A percentile compares a stretch with the other conserved stretches of the same genome.
Conservation (phyloP, 768 basidiomycete genomes). For the Xerocomus potaroensis region DNA sequence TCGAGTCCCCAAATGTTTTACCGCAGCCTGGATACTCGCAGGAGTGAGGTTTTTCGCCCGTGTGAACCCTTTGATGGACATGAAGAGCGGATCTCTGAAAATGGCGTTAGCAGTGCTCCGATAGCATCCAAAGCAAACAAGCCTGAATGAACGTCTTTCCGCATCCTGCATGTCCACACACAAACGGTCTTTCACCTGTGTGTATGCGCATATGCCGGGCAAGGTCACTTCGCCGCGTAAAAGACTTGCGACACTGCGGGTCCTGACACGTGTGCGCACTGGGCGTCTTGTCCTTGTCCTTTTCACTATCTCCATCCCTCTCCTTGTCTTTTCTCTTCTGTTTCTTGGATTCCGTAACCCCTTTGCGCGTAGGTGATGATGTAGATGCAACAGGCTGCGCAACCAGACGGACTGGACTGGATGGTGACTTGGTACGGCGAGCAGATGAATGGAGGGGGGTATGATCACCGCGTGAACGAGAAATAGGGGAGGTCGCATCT, state of each 20-base stretch:
- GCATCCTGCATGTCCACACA: constrained; percentile 66
- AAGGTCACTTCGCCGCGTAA: constrained; percentile 80
- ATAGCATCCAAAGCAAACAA: constrained; percentile 12
- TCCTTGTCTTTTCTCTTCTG: constrained; percentile 26
- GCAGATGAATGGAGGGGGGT: constrained; percentile 20
- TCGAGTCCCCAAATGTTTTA: constrained; percentile 89
- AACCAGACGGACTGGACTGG: constrained; percentile 31
- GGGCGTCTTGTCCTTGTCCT: constrained; percentile 41
- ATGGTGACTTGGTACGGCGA: constrained; percentile 32
- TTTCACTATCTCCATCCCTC: constrained; percentile 30
- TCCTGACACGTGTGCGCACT: constrained; percentile 64
- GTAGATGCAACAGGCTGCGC: constrained; percentile 51
- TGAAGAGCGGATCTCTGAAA: constrained; percentile 81
- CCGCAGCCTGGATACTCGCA: constrained; percentile 88
- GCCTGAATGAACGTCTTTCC: constrained; percentile 94
- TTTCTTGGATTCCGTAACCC: constrained; percentile 22
- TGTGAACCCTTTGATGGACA: constrained; percentile 86
- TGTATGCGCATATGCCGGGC: constrained; percentile 86
- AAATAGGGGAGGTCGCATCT: constrained; percentile 28
- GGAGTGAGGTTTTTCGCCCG: constrained; percentile 88
- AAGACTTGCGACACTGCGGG: constrained; percentile 73
- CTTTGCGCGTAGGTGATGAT: constrained; percentile 34
- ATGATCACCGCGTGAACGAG: constrained; percentile 24
- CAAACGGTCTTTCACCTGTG: constrained; percentile 84
- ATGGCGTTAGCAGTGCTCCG: constrained; percentile 10